These are phyloP conservation scores for Calonectria leucothoes DNA, from an alignment of 2,329 filamentous ascomycete genomes.

Conservation along the genomic window DNA sequence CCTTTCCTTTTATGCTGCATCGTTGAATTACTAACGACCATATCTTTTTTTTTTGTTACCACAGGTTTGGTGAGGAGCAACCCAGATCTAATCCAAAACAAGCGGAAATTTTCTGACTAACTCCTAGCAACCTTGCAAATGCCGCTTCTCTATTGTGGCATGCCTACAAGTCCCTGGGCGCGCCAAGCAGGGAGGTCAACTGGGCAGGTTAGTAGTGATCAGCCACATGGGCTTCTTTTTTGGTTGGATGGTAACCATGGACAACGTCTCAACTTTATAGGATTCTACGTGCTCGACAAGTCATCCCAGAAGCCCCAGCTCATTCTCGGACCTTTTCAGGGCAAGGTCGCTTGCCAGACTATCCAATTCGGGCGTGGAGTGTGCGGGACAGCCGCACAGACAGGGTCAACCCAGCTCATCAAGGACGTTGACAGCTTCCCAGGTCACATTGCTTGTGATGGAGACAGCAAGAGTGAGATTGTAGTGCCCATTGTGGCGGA, in stretches of 20 bases:
- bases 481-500: conserved; percentile 76
- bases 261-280: conserved; percentile 49
- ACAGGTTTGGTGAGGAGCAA: conserved; percentile 42
- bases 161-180: conserved; percentile 77
- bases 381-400: conserved; percentile 76
- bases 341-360: conserved; percentile 82
- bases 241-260: conserved; percentile 16
- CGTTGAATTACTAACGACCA: conserved; percentile 27
- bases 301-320: conserved; percentile 61
- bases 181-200: conserved; percentile 76
- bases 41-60: neutral
- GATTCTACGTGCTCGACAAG: conserved; percentile 79
- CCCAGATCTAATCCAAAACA: neutral
- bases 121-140: conserved; percentile 78
- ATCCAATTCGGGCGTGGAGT: conserved; percentile 81
- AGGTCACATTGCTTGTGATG: conserved; percentile 86
- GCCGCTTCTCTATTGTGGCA: conserved; percentile 83
- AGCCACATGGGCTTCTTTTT: neutral
- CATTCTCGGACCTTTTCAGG: conserved; percentile 84
- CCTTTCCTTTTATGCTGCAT: neutral
- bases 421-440: conserved; percentile 79
- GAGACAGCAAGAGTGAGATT: conserved; percentile 81
- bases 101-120: conserved; percentile 15
- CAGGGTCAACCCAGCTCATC: conserved; percentile 72
- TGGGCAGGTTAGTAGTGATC: conserved; percentile 71